phyloP scores from a whole-genome alignment of 2,329 filamentous ascomycete species.

The Colletotrichum sp. region DNA sequence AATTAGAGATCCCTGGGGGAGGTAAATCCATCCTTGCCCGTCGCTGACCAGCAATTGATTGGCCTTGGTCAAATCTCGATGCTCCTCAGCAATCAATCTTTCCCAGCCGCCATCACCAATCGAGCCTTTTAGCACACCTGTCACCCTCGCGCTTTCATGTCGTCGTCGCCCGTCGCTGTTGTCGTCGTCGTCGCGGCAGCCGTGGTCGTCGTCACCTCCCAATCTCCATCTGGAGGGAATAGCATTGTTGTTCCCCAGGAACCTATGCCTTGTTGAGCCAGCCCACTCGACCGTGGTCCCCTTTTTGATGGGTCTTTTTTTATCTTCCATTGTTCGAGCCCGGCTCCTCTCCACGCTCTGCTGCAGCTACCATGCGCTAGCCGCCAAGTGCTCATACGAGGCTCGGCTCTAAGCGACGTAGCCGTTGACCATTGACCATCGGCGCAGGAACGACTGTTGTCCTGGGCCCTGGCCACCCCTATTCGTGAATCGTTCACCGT shows the following conservation, averaged over 20 bases:
- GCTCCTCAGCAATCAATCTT: not conserved
- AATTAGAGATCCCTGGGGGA: slow-evolving; percentile 13
- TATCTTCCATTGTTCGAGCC: not conserved
- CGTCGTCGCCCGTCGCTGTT: not conserved
- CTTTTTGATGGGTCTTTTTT: not conserved
- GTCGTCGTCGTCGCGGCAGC: not conserved
- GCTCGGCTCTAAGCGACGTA: not conserved
- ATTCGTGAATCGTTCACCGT: not conserved
- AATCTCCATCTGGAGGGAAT: not conserved
- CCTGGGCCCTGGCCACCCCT: not conserved
- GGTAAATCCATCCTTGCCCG: not conserved
- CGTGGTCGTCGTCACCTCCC: not conserved
- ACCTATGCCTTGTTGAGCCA: not conserved
- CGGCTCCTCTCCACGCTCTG: not conserved
- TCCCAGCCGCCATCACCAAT: not conserved
- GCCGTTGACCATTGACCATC: not conserved
- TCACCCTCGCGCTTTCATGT: not conserved
- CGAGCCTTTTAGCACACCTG: not conserved
- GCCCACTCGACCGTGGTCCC: not conserved
- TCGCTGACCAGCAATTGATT: not conserved
- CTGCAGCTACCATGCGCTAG: not conserved
- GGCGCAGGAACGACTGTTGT: not conserved
- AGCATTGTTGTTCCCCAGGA: not conserved
- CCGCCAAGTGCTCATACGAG: slow-evolving; percentile 1
- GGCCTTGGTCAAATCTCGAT: slow-evolving; percentile 9